Evolutionary conservation across 2,329 filamentous ascomycete genomes (phyloP), one percentile per base, ranked within the genome.

Genomic region (Harringtonia lauricola): DNA sequence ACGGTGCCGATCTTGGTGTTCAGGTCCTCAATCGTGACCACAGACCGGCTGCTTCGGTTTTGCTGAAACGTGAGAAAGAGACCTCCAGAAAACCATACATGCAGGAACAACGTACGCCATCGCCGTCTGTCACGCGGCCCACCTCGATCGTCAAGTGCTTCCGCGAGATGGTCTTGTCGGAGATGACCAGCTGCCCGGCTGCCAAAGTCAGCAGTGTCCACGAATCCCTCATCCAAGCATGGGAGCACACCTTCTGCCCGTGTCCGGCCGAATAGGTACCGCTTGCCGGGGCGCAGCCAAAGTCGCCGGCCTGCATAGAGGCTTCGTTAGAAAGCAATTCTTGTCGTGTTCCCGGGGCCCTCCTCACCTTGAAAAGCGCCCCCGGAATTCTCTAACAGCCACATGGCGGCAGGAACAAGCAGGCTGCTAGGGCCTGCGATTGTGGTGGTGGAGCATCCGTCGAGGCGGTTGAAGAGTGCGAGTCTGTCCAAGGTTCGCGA

Each of bases 211-310:
- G 14, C 19, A 24, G 18, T 21, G 15, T 4, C 2, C 6, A 9
- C 29, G 8, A 17, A 9, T 13, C 9, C 6, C 3, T 5, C 19
- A 24, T n/a, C 8, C 21, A 37, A 21, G 7, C 6, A 10, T 10
- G 12, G n/a, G 13, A 3, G 53, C 70, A 53, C 69, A 77, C 79
- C 70, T 55, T 83, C 79, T 45, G 74, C 72, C 48, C 73, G 74
- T 31, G 85, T 88, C 50, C 90, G 79, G 44, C 90, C 90, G 58
- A 95, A 86, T 18, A 95, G 72, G 60, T 92, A 90, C 54, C 76
- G 79, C 59, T 87, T 86, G 41, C 88, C 89, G 2, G 89, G 89
- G 46, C 83, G 79, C 48, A 95, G 71, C 89, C 89, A 95, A 52
- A 89, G 69, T 55, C 77, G 79, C 61, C 79, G 85, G 48, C 76